Conservation (phyloP, 2,329 filamentous ascomycete species). For the Stylonectria norvegica region DNA sequence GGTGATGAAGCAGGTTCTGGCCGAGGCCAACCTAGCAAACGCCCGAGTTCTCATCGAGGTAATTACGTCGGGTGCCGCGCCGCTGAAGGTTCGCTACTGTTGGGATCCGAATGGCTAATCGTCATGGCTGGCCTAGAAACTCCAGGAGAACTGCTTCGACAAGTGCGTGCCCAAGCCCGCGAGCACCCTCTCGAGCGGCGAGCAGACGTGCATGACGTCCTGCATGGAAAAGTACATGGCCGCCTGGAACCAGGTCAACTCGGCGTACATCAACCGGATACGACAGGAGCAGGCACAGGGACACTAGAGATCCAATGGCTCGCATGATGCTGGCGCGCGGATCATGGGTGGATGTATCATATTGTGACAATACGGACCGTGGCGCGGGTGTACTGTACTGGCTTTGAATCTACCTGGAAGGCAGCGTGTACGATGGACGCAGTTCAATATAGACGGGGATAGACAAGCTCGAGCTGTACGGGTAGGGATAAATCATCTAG, state of each 20-base stretch:
- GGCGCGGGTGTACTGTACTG: no score
- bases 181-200: conserved; percentile 60
- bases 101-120: no score
- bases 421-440: neutral
- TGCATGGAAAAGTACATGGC: conserved; percentile 87
- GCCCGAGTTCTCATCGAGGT: conserved; percentile 69
- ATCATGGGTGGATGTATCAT: no score
- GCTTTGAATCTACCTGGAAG: neutral
- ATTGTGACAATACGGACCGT: conserved; percentile 20
- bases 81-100: no score
- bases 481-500: conserved; percentile 14
- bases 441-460: conserved; percentile 13
- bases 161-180: conserved; percentile 72
- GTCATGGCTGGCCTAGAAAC: no score
- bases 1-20: conserved; percentile 62
- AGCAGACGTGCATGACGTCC: conserved; percentile 66
- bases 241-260: conserved; percentile 72
- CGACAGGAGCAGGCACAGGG: conserved; percentile 52
- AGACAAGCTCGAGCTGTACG: conserved; percentile 18
- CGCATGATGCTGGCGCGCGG: neutral
- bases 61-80: no score
- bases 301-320: conserved; percentile 7
- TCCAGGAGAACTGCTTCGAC: conserved; percentile 79
- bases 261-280: conserved; percentile 61
- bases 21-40: conserved; percentile 64